Conservation (phyloP, 805 yeast genomes). For the Lipomyces orientalis region DNA sequence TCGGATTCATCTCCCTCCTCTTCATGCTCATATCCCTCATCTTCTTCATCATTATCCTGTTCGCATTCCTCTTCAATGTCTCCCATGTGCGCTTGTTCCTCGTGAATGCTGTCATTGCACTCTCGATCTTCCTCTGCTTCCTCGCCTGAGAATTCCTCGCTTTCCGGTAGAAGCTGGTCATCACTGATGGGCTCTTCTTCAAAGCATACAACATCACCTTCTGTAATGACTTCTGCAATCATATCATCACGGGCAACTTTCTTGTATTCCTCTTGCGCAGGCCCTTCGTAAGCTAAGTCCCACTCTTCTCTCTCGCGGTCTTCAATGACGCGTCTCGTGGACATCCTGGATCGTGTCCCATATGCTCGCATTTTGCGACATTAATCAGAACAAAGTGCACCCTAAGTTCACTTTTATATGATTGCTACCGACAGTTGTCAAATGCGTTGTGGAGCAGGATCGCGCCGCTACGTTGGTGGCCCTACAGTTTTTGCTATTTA, state of each 20-base stretch:
- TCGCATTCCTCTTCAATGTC: constrained; percentile 4
- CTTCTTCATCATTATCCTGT: constrained; percentile 6
- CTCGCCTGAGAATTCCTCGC: background rate
- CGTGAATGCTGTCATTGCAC: background rate
- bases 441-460: background rate
- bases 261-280: background rate
- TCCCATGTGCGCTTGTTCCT: background rate
- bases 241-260: background rate
- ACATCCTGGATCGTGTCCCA: background rate
- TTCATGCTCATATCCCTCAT: constrained; percentile 18
- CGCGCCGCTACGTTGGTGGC: background rate
- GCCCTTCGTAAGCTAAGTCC: constrained; percentile 4
- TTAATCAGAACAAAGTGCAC: background rate
- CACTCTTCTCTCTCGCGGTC: constrained; percentile 5
- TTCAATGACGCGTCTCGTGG: background rate
- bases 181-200: constrained; percentile 14
- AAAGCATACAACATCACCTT: background rate
- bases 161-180: background rate
- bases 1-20: constrained; percentile 20
- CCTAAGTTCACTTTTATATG: background rate
- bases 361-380: background rate
- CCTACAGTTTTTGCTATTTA: background rate
- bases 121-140: constrained; percentile 12
- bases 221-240: background rate
- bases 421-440: background rate